Base-by-base conservation (phyloP, 1,139 yeast genomes). In the Candida tropicalis region DNA sequence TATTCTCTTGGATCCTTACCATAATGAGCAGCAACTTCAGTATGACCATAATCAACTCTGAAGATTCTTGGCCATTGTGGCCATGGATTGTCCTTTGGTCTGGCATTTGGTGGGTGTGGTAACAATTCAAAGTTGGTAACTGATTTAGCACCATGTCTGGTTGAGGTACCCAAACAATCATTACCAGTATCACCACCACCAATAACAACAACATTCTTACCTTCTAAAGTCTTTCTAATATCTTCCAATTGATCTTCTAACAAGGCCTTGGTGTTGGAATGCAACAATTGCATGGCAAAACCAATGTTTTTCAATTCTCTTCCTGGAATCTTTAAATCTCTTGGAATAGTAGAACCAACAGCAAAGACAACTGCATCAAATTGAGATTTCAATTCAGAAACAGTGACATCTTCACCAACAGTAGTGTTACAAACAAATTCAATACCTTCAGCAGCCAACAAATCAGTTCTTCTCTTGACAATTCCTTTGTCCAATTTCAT, bases 171-270 rank as follows among this genome's bases (percentile, higher is more conserved):
- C 62, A 93, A 80, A 79, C 98, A 93, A 75, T 93, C 99, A 63
- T 93, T 93, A 81, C 99, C 99, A 35, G 99, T 93, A 67, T 93
- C 99, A 80, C 99, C 99, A 74, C 99, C 99, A 60, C 99, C 99
- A 73, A 93, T 91, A 46, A 93, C 98, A 60, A 93, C 83, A 46
- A 93, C 98, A 54, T 87, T 76, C 75, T 91, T 93, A 55, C 95
- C 98, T 51, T 77, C 82, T 49, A 93, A 70, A 50, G 80, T 77
- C 53, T 77, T 71, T 54, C 86, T 81, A 46, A 91, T 84, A 47
- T 84, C 87, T 48, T 83, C 95, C 62, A 91, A 77, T 57, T 87
- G 81, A 51, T 84, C 84, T 47, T 87, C 91, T 55, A 93, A 79
- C 58, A 93, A 75, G 2, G 97, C 95, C 70, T 90, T 81, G 50